phyloP scores from a whole-genome alignment of 2,329 filamentous ascomycete genomes.

The Fusarium luffae region DNA sequence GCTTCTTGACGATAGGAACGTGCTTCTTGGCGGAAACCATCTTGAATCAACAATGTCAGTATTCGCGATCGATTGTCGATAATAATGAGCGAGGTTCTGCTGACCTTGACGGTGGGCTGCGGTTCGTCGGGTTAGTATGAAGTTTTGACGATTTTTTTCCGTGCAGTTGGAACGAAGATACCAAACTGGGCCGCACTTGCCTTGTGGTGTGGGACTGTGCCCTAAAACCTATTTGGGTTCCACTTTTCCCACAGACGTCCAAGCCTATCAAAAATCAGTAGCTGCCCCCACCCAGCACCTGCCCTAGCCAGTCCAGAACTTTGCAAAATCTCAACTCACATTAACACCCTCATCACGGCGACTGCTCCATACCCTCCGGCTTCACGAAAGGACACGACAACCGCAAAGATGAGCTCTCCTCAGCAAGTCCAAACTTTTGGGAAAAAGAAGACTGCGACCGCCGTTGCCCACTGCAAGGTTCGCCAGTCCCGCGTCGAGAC shows the following conservation, averaged over 20 bases:
- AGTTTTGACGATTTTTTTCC: slow-evolving; percentile 5
- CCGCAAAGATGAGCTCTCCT: slow-evolving; percentile 76
- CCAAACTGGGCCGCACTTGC: background rate
- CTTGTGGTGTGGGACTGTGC: background rate
- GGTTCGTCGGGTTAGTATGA: slow-evolving; percentile 46
- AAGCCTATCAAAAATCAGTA: background rate
- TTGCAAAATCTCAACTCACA: slow-evolving; percentile 19
- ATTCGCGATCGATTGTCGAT: slow-evolving; percentile 20
- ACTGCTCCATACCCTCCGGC: slow-evolving; percentile 32
- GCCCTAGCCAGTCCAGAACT: background rate
- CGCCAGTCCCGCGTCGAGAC: slow-evolving; percentile 43
- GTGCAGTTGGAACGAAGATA: background rate
- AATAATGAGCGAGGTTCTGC: slow-evolving; percentile 28
- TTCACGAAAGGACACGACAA: slow-evolving; percentile 32
- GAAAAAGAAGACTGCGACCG: slow-evolving; percentile 94
- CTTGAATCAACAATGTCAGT: slow-evolving; percentile 60
- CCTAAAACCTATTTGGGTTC: background rate
- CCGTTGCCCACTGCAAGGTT: slow-evolving; percentile 94
- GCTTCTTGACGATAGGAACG: slow-evolving; percentile 99
- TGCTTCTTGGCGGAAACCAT: slow-evolving; percentile 99
- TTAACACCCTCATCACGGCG: slow-evolving; percentile 23
- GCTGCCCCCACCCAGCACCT: background rate
- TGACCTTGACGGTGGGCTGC: slow-evolving; percentile 59
- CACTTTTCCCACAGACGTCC: background rate
- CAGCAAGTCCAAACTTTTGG: slow-evolving; percentile 61